phyloP scores from a whole-genome alignment of 345 rosid species.

The Arabidopsis suecica region DNA sequence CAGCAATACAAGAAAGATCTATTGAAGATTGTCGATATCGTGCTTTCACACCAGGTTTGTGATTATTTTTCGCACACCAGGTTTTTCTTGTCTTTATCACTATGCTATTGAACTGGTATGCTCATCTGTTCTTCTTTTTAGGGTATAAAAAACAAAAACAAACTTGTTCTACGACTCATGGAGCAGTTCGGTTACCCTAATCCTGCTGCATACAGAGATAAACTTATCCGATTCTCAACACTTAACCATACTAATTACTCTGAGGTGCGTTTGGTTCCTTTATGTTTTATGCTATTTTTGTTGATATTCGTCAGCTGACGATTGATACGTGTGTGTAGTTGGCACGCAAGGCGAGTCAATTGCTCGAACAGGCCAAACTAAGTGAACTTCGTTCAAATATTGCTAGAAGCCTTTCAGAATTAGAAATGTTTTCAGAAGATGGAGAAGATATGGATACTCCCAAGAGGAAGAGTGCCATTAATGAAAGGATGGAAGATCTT shows the following conservation, averaged over 20 bases:
- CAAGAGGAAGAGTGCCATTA: conserved; percentile 95
- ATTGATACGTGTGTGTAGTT: conserved; percentile 56
- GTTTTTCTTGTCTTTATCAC: conserved; percentile 13
- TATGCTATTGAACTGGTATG: neutral
- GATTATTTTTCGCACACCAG: conserved; percentile 23
- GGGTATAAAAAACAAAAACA: conserved; percentile 92
- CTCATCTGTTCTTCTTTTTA: conserved; percentile 44
- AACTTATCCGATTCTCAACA: conserved; percentile 84
- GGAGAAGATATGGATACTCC: conserved; percentile 99
- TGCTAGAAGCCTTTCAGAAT: conserved; percentile 97
- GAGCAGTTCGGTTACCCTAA: conserved; percentile 98
- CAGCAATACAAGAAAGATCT: conserved; percentile 94
- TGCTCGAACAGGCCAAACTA: conserved; percentile 95
- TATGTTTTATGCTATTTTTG: neutral
- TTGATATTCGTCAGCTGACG: conserved; percentile 17
- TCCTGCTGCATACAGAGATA: conserved; percentile 98
- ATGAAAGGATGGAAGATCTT: conserved; percentile 97
- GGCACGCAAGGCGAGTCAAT: conserved; percentile 96
- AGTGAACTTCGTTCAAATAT: conserved; percentile 97
- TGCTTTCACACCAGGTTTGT: conserved; percentile 94
- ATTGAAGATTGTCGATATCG: conserved; percentile 88
- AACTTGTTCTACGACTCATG: conserved; percentile 86
- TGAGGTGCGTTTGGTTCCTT: conserved; percentile 61
- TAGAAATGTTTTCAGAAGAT: conserved; percentile 99
- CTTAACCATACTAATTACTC: conserved; percentile 96